Percentiles rank a stretch among this genome's conserved stretches.
Conservation (phyloP, 2,329 filamentous ascomycete species). For the Sclerotinia sclerotiorum region DNA sequence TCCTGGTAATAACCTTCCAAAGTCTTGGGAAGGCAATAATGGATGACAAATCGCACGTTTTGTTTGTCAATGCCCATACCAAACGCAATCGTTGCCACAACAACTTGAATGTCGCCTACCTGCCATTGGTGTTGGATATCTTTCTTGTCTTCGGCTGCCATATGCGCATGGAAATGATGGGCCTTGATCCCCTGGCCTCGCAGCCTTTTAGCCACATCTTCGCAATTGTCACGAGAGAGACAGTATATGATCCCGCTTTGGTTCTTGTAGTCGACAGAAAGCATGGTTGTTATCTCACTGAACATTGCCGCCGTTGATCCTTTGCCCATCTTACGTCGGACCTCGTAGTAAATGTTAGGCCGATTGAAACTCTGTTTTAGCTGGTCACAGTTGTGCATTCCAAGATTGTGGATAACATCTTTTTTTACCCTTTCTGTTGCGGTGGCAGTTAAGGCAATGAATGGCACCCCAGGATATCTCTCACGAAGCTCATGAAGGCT, state of each 20-base stretch:
- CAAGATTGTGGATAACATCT: constrained; percentile 89
- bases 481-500: constrained; percentile 71
- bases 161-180: constrained; percentile 80
- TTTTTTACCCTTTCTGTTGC: constrained; percentile 90
- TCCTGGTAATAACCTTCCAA: constrained; percentile 98
- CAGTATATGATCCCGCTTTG: constrained; percentile 93
- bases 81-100: constrained; percentile 97
- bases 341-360: constrained; percentile 90
- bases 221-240: constrained; percentile 78
- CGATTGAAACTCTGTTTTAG: constrained; percentile 96
- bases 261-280: constrained; percentile 65
- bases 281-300: constrained; percentile 60
- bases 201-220: constrained; percentile 73
- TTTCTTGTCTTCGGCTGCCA: constrained; percentile 67
- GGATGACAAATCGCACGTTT: constrained; percentile 94
- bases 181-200: constrained; percentile 65
- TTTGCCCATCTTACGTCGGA: constrained; percentile 55
- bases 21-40: constrained; percentile 89
- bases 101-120: constrained; percentile 73
- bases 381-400: constrained; percentile 70
- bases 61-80: constrained; percentile 99
- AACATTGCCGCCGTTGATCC: constrained; percentile 38
- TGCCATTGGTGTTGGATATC: constrained; percentile 82
- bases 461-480: constrained; percentile 74
- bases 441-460: constrained; percentile 94